Evolutionary conservation across 2,329 filamentous ascomycete genomes (phyloP), one percentile per base, ranked within the genome.

Genomic region (Diaporthe ilicicola): DNA sequence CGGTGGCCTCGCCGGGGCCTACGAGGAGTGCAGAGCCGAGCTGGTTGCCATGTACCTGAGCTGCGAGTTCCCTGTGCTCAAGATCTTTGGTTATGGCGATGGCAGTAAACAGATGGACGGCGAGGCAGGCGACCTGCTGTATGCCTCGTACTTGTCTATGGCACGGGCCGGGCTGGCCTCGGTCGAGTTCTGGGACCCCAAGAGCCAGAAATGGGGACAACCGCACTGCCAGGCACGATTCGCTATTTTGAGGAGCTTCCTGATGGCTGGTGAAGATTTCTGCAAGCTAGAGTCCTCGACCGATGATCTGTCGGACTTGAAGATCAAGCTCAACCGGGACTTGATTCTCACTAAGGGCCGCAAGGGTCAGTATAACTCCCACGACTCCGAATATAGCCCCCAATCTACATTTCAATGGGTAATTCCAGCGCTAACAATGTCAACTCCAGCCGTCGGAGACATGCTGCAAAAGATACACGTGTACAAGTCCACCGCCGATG

Each of bases 11-110:
- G 94, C 95, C 46, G 94, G 92, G 4, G 93, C 92, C 19, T 98
- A 97, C 78, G 95, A 98, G 82, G 95, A 98, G 82, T 98, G 95
- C 80, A 91, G 95, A 69, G 95, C 95, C 5, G 95, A 98, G 80
- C 93, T 94, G 76, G 95, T 98, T 13, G 95, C 95, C 65, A 97
- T 98, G 94, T 91, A 91, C 51, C 86, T 98, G 68, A 79, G 91
- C 78, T 97, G 95, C 81, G 95, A 98, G 77, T 97, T 97, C 78
- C 87, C 90, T 13, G 94, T 97, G 62, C 87, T 98, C 24, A 89
- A 94, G 79, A 95, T 98, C 78, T 98, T 98, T 76, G 95, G 95
- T 32, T 96, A 95, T 72, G 95, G 94, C 34, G 88, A 97, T 76
- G 94, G 94, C 24, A 88, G 83, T 22, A 82, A 87, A 65, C 88